A percentile compares a stretch with the other conserved stretches of the same genome.
phyloP scores from a whole-genome alignment of 2,329 filamentous ascomycete species.

The Zymoseptoria ardabiliae region DNA sequence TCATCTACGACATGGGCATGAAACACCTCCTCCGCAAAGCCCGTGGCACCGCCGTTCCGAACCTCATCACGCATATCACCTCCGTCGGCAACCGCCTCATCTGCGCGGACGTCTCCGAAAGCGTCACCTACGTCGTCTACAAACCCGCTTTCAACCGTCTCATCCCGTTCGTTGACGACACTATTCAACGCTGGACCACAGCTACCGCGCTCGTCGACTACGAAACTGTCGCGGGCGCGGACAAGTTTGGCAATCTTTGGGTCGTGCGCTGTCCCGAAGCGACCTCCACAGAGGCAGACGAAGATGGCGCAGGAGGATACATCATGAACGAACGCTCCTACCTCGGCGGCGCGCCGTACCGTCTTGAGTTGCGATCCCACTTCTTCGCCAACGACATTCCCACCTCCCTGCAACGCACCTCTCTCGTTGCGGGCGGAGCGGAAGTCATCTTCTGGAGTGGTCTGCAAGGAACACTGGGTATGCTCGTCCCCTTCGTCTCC shows the following conservation, averaged over 20 bases:
- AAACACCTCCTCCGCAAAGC: conserved; percentile 87
- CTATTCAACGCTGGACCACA: conserved; percentile 81
- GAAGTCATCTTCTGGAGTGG: conserved; percentile 91
- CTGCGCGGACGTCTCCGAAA: conserved; percentile 87
- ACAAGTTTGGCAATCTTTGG: conserved; percentile 97
- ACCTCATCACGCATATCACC: conserved; percentile 78
- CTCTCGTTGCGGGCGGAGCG: conserved; percentile 81
- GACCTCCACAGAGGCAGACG: conserved; percentile 81
- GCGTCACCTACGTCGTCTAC: conserved; percentile 86
- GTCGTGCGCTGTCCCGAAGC: conserved; percentile 81
- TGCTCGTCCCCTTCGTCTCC: conserved; percentile 82
- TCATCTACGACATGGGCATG: conserved; percentile 89
- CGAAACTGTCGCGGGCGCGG: conserved; percentile 86
- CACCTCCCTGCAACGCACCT: conserved; percentile 80
- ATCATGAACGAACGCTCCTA: conserved; percentile 86
- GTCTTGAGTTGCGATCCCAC: conserved; percentile 77
- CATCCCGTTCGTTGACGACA: conserved; percentile 90
- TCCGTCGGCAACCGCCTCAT: conserved; percentile 87
- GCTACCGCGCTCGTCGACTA: conserved; percentile 94
- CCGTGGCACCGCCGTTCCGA: conserved; percentile 25
- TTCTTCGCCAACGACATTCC: conserved; percentile 89
- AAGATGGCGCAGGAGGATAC: conserved; percentile 82
- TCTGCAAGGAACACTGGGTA: conserved; percentile 86
- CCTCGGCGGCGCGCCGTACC: conserved; percentile 79
- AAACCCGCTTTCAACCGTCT: conserved; percentile 86